These are phyloP conservation scores for Ramalina intermedia DNA, from an alignment of 495 filamentous ascomycete species.

Conservation along the genomic window DNA sequence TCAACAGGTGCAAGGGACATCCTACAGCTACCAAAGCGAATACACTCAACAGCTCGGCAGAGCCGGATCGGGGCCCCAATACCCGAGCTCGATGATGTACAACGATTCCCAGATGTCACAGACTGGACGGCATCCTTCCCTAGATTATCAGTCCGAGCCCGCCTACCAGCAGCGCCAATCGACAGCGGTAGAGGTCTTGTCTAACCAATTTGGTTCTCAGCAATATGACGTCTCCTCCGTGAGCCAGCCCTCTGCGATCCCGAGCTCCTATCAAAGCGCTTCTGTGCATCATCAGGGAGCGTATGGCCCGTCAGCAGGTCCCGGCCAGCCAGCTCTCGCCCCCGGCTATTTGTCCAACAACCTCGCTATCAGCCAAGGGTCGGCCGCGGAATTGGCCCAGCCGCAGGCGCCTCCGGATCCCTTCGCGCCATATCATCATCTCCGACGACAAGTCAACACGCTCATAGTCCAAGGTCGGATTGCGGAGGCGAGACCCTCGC, in stretches of 20 bases:
- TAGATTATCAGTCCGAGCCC: conserved; percentile 58
- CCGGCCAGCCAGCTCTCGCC: conserved; percentile 32
- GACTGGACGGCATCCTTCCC: conserved; percentile 49
- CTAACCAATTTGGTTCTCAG: conserved; percentile 48
- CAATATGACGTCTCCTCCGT: conserved; percentile 68
- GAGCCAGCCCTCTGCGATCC: conserved; percentile 37
- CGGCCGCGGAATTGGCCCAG: conserved; percentile 10
- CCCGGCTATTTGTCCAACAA: conserved; percentile 40
- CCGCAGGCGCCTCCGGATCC: conserved; percentile 14
- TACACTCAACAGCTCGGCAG: conserved; percentile 23
- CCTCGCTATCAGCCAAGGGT: conserved; percentile 32
- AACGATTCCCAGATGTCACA: conserved; percentile 34
- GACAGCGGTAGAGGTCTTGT: conserved; percentile 68
- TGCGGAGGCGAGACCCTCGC: conserved; percentile 52
- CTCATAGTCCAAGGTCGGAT: conserved; percentile 60
- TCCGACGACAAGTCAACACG: conserved; percentile 48
- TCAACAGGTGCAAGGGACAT: conserved; percentile 27
- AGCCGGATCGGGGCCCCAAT: conserved; percentile 33
- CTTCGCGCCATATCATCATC: background rate
- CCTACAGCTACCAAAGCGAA: conserved; percentile 32
- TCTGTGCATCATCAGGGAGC: conserved; percentile 35
- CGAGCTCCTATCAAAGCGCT: conserved; percentile 37
- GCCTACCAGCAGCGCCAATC: conserved; percentile 59
- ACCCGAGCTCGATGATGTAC: conserved; percentile 20
- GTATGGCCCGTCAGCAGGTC: conserved; percentile 41